Evolutionary conservation across 129 eudicot genomes (phyloP).

Genomic region (Erigeron canadensis): DNA sequence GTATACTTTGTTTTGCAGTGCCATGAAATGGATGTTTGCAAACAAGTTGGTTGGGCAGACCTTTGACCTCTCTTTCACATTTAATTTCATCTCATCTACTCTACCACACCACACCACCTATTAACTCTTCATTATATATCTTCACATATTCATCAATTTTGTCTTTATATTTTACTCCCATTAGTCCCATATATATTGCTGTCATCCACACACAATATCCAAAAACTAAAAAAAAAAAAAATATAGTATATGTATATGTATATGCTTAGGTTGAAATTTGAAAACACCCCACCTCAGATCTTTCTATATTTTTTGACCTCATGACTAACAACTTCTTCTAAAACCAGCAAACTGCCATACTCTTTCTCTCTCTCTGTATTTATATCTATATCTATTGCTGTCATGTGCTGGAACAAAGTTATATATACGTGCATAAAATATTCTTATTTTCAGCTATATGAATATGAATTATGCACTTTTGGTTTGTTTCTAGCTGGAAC

Average conservation of each 20-base stretch:
- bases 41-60: constrained; percentile 25
- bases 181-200: constrained; percentile 6
- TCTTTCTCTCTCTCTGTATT: constrained; percentile 3
- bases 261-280: constrained; percentile 4
- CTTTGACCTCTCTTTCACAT: constrained; percentile 25
- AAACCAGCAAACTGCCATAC: constrained; percentile 18
- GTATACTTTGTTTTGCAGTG: neutral
- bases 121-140: constrained; percentile 18
- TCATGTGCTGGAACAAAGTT: constrained; percentile 27
- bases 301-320: constrained; percentile 55
- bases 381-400: constrained; percentile 1
- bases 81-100: constrained; percentile 27
- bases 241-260: neutral
- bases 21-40: constrained; percentile 29
- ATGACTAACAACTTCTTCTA: constrained; percentile 40
- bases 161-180: constrained; percentile 12
- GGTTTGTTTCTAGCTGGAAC: constrained; percentile 15
- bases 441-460: neutral
- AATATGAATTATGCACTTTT: constrained; percentile 12
- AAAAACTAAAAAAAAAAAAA: neutral
- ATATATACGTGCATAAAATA: too few species aligned
- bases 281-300: constrained; percentile 47
- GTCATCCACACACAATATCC: constrained; percentile 18
- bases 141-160: neutral
- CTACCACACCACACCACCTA: constrained; percentile 9